Evolutionary conservation across 257 asterid species (phyloP).

Genomic region (Lycium barbarum): DNA sequence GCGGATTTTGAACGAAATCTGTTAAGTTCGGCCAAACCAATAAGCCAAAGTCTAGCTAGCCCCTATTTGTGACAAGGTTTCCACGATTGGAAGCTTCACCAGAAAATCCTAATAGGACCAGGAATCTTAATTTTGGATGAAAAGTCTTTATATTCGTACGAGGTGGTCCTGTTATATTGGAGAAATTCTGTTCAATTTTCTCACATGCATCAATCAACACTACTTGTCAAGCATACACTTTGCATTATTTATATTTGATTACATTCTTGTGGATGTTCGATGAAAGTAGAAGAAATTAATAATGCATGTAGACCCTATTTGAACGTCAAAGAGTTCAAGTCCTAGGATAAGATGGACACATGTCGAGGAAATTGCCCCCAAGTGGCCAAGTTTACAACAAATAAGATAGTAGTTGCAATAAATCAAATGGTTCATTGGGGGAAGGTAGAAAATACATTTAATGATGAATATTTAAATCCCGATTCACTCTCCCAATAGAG

Average conservation of each 20-base stretch:
- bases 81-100: not conserved
- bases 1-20: no score
- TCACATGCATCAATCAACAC: not conserved
- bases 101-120: no score
- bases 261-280: not conserved
- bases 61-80: not conserved
- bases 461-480: no score
- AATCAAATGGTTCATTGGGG: no score
- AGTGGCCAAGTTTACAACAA: no score
- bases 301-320: not conserved
- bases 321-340: not conserved
- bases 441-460: no score
- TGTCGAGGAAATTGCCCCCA: no score
- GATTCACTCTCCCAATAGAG: no score
- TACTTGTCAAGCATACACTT: not conserved
- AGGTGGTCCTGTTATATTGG: not conserved
- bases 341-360: not conserved
- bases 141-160: not conserved
- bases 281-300: not conserved
- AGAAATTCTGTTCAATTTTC: not conserved
- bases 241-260: not conserved
- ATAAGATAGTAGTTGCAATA: no score
- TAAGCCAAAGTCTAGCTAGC: no score
- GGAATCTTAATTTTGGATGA: not conserved
- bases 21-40: no score